Evolutionary conservation across 2,329 filamentous ascomycete species (phyloP).

Genomic region (Pyrenophora teres): DNA sequence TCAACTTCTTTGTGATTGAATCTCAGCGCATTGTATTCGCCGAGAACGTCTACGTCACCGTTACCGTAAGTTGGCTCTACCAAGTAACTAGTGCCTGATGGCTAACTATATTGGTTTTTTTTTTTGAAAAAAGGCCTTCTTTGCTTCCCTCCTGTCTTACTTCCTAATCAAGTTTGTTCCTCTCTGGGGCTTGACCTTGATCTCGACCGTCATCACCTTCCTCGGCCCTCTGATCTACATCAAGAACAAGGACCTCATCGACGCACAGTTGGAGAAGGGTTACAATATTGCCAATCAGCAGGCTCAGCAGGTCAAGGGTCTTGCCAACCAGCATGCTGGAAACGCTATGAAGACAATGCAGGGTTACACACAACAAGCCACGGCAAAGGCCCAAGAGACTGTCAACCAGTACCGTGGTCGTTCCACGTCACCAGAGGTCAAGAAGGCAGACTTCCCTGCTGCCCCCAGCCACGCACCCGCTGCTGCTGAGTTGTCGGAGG

Average conservation of each 20-base stretch:
- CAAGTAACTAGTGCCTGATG: background rate
- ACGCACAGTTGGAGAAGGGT: constrained; percentile 61
- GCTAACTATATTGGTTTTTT: constrained; percentile 8
- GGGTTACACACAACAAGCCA: constrained; percentile 64
- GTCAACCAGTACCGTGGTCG: constrained; percentile 48
- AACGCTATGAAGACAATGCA: constrained; percentile 63
- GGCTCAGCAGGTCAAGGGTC: constrained; percentile 62
- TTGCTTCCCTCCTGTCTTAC: constrained; percentile 63
- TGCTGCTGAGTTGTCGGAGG: constrained; percentile 11
- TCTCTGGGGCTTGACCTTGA: constrained; percentile 66
- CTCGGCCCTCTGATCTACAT: constrained; percentile 66
- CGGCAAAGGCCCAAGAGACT: constrained; percentile 62
- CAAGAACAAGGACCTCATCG: constrained; percentile 67
- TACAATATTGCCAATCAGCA: constrained; percentile 61
- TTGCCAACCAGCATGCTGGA: constrained; percentile 64
- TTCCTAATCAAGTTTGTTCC: constrained; percentile 69
- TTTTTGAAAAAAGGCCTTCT: constrained; percentile 57
- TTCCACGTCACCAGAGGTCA: constrained; percentile 43
- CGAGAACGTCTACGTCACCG: constrained; percentile 66
- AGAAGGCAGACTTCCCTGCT: constrained; percentile 24
- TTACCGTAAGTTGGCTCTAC: constrained; percentile 56
- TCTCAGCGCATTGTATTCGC: constrained; percentile 69
- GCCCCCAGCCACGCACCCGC: constrained; percentile 21
- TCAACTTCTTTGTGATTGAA: constrained; percentile 72
- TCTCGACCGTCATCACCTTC: constrained; percentile 62